Evolutionary conservation across 495 filamentous ascomycete genomes (phyloP).

Genomic region (Bombardia bombarda): DNA sequence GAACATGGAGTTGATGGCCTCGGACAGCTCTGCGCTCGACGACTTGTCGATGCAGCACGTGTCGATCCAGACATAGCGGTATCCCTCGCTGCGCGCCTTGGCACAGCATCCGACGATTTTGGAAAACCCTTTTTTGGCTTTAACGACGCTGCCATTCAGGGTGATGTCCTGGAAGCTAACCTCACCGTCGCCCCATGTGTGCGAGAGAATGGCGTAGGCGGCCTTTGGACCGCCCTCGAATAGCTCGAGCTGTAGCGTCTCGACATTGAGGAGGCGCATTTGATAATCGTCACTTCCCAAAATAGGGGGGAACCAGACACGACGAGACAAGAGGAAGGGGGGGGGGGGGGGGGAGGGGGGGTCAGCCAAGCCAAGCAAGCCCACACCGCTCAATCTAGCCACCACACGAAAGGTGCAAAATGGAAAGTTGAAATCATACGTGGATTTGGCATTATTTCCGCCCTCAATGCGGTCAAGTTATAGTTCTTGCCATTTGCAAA

Average conservation of each 20-base stretch:
- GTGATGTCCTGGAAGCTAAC: conserved; percentile 22
- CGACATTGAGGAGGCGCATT: not conserved
- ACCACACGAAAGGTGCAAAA: too few relatives aligned
- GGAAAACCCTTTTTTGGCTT: not conserved
- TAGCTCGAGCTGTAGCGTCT: not conserved
- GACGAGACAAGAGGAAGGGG: not conserved
- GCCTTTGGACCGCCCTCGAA: conserved; percentile 7
- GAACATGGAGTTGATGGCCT: conserved; percentile 32
- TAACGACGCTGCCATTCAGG: not conserved
- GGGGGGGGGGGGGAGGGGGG: too few relatives aligned
- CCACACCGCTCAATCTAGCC: too few relatives aligned
- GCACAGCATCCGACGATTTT: conserved; percentile 25
- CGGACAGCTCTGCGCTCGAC: conserved; percentile 31
- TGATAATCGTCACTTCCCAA: too few relatives aligned
- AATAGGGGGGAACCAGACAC: not conserved
- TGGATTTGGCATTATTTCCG: too few relatives aligned
- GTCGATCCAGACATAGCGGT: conserved; percentile 32
- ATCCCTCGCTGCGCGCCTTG: conserved; percentile 9
- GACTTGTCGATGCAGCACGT: conserved; percentile 38
- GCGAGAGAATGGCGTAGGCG: conserved; percentile 30
- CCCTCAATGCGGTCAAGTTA: too few relatives aligned
- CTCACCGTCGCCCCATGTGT: conserved; percentile 28
- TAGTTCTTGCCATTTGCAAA: too few relatives aligned
- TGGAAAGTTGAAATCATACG: too few relatives aligned
- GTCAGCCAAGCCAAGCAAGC: too few relatives aligned